These are phyloP conservation scores for Blepharisma japonicum DNA, from an alignment of 73 alveolate species.

Conservation along the genomic window DNA sequence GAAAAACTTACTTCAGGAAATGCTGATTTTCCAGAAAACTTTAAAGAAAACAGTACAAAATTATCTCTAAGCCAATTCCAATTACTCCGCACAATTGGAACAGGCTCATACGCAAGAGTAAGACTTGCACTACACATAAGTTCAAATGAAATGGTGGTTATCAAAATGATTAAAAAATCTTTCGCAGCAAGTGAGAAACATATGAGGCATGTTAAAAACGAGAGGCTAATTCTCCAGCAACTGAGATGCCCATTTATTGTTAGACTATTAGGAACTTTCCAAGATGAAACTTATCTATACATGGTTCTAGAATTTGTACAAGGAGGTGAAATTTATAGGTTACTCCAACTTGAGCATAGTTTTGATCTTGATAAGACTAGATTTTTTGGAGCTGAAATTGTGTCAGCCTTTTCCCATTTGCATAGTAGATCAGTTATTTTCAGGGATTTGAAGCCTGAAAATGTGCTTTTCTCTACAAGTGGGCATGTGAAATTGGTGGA, in stretches of 20 bases:
- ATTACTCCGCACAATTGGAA: not conserved
- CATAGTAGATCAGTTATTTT: constrained; percentile 64
- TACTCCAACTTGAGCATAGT: constrained; percentile 18
- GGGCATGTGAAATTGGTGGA: constrained; percentile 80
- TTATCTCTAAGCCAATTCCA: no score
- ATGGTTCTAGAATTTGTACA: not conserved
- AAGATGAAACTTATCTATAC: not conserved
- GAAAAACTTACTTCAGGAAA: no score
- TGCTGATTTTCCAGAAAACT: no score
- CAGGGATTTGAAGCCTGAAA: constrained; percentile 85
- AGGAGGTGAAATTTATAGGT: constrained; percentile 22
- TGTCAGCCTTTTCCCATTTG: constrained; percentile 58
- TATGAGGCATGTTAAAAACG: not conserved
- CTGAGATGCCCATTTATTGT: not conserved
- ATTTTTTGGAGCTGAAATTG: constrained; percentile 42
- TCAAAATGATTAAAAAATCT: not conserved
- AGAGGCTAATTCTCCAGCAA: not conserved
- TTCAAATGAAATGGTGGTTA: not conserved
- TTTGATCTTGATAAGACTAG: constrained; percentile 23
- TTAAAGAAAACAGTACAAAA: no score
- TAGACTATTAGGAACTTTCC: not conserved
- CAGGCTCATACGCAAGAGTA: not conserved
- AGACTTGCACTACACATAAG: not conserved
- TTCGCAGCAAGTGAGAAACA: not conserved
- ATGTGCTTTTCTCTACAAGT: constrained; percentile 56